Conservation (phyloP, 805 yeast species). For the Hanseniaspora thailandica region DNA sequence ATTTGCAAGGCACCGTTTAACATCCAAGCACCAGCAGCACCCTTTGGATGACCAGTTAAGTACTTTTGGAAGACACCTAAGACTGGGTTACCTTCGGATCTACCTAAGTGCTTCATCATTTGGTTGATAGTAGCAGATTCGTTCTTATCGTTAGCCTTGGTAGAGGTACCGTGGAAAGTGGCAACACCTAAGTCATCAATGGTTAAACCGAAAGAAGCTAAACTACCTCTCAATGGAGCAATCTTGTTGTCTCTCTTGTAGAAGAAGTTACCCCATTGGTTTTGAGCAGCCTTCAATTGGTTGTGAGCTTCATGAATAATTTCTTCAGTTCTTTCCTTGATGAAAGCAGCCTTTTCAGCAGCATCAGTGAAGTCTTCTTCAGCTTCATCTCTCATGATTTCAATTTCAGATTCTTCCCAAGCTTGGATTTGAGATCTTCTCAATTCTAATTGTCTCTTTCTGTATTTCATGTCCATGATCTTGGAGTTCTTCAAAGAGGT, state of each 20-base stretch:
- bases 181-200: conserved; percentile 93
- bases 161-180: conserved; percentile 98
- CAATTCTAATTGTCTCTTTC: conserved; percentile 76
- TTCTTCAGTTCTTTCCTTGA: conserved; percentile 77
- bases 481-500: conserved; percentile 60
- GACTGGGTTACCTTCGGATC: conserved; percentile 95
- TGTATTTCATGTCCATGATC: conserved; percentile 78
- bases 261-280: conserved; percentile 92
- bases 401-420: conserved; percentile 79
- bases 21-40: conserved; percentile 99
- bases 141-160: conserved; percentile 97
- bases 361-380: conserved; percentile 33
- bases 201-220: conserved; percentile 85
- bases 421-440: conserved; percentile 65
- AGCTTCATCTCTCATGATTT: conserved; percentile 59
- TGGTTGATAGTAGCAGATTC: conserved; percentile 82
- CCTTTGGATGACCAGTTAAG: conserved; percentile 99
- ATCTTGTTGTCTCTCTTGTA: conserved; percentile 83
- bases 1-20: conserved; percentile 94
- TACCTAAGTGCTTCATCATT: conserved; percentile 92
- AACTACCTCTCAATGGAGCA: conserved; percentile 92
- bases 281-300: conserved; percentile 80
- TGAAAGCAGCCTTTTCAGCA: conserved; percentile 46
- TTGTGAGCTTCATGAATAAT: conserved; percentile 70
- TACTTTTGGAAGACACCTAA: conserved; percentile 97